A percentile compares a stretch with the other conserved stretches of the same genome.
Evolutionary conservation across 2,329 filamentous ascomycete species (phyloP).

Genomic region (Arthrobotrys sphaeroides): DNA sequence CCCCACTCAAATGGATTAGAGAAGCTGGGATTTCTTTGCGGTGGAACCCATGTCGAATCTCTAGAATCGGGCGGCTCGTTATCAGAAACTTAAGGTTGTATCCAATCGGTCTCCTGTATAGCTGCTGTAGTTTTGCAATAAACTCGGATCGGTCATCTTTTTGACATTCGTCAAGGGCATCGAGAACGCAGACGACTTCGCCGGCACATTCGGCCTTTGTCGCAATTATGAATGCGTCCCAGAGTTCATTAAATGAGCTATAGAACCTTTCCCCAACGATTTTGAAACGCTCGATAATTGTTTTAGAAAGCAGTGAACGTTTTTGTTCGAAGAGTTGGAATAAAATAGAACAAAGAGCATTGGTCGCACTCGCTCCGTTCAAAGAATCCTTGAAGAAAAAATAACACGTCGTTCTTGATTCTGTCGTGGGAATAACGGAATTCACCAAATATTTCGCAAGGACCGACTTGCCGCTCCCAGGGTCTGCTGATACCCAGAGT

Average conservation of each 20-base stretch:
- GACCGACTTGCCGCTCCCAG: constrained; percentile 64
- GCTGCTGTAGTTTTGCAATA: constrained; percentile 55
- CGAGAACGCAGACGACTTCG: constrained; percentile 61
- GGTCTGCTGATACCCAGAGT: constrained; percentile 63
- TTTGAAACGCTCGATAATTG: background rate
- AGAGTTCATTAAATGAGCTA: constrained; percentile 7
- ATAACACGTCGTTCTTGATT: constrained; percentile 59
- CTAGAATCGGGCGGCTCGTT: constrained; percentile 59
- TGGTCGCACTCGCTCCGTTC: constrained; percentile 58
- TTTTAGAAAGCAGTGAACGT: constrained; percentile 42
- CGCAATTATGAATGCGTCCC: constrained; percentile 5
- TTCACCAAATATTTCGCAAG: constrained; percentile 61
- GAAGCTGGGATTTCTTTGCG: background rate
- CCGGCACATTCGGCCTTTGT: background rate
- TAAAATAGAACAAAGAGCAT: constrained; percentile 61
- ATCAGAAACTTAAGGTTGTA: constrained; percentile 61
- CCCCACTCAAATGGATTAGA: constrained; percentile 45
- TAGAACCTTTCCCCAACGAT: background rate
- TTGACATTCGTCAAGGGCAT: constrained; percentile 63
- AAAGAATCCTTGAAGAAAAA: constrained; percentile 65
- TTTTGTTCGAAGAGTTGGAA: constrained; percentile 61
- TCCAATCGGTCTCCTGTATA: constrained; percentile 54
- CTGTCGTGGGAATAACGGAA: constrained; percentile 54
- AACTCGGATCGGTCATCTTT: constrained; percentile 55
- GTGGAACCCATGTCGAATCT: constrained; percentile 56